Conservation (phyloP, 2,329 filamentous ascomycete species). For the Microdochium bolleyi region DNA sequence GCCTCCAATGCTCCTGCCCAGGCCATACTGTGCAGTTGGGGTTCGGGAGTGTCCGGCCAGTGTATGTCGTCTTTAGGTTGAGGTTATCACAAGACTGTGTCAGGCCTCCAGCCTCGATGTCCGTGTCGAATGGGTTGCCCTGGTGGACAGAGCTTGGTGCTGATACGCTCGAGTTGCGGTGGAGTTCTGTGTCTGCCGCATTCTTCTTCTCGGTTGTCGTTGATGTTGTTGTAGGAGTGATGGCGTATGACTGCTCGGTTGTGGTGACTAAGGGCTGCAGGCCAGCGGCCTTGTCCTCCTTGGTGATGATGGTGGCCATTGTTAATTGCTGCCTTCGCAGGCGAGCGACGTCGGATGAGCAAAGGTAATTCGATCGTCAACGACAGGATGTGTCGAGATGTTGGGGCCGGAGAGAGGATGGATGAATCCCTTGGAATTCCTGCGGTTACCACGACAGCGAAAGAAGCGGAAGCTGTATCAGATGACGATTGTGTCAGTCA, state of each 20-base stretch:
- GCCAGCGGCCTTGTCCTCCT: conserved; percentile 1
- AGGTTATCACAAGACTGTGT: conserved; percentile 25
- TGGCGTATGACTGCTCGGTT: conserved; percentile 9
- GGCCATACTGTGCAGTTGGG: conserved; percentile 52
- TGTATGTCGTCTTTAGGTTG: conserved; percentile 23
- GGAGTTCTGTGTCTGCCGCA: conserved; percentile 18
- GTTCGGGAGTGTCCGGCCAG: conserved; percentile 25
- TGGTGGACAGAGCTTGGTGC: conserved; percentile 33
- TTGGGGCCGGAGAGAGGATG: neutral
- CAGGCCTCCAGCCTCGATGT: conserved; percentile 45
- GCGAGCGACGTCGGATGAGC: neutral
- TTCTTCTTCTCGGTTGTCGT: conserved; percentile 8
- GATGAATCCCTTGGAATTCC: neutral
- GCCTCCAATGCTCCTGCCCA: conserved; percentile 50
- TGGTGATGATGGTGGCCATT: neutral
- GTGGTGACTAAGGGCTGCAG: conserved; percentile 9
- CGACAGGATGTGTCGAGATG: neutral
- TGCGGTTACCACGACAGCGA: neutral
- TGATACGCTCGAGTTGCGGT: conserved; percentile 28
- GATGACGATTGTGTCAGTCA: neutral
- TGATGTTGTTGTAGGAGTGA: conserved; percentile 5
- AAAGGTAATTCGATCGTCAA: neutral
- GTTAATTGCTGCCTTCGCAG: neutral
- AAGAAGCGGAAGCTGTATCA: neutral
- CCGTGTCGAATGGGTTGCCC: conserved; percentile 47